These are phyloP conservation scores for Xerophyta viscosa DNA, from an alignment of 106 monocot genomes.

Conservation along the genomic window DNA sequence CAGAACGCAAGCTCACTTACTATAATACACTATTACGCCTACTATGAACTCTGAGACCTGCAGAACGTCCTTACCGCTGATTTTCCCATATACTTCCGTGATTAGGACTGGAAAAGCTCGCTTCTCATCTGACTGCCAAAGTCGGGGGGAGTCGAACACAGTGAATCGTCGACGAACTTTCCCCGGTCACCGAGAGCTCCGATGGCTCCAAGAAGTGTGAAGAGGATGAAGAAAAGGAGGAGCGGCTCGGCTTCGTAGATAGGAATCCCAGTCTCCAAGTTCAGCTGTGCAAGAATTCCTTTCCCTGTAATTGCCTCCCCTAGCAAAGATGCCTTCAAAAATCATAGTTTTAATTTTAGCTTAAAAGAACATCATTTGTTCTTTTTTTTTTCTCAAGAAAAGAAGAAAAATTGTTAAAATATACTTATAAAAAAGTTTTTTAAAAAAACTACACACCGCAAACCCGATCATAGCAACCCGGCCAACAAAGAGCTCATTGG, in stretches of 20 bases:
- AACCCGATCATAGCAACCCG: slow-evolving; percentile 95
- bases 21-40: neutral
- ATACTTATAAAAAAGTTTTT: too few species aligned
- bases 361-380: too few species aligned
- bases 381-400: too few species aligned
- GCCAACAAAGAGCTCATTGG: slow-evolving; percentile 93
- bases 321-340: slow-evolving; percentile 60
- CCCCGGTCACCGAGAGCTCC: slow-evolving; percentile 93
- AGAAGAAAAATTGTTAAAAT: too few species aligned
- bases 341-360: too few species aligned
- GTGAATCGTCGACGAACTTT: slow-evolving; percentile 51
- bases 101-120: too few species aligned
- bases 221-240: slow-evolving; percentile 96
- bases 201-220: slow-evolving; percentile 94
- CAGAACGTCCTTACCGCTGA: too few species aligned
- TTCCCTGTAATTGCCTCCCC: slow-evolving; percentile 95
- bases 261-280: slow-evolving; percentile 84
- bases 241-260: slow-evolving; percentile 97
- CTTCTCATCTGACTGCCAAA: too few species aligned
- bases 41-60: slow-evolving; percentile 87
- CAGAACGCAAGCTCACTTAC: too few species aligned
- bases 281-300: slow-evolving; percentile 82
- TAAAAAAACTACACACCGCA: slow-evolving; percentile 62
- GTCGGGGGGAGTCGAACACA: too few species aligned
- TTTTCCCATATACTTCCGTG: too few species aligned